phyloP scores from a whole-genome alignment of 106 monocot genomes.

The Gastrodia elata region DNA sequence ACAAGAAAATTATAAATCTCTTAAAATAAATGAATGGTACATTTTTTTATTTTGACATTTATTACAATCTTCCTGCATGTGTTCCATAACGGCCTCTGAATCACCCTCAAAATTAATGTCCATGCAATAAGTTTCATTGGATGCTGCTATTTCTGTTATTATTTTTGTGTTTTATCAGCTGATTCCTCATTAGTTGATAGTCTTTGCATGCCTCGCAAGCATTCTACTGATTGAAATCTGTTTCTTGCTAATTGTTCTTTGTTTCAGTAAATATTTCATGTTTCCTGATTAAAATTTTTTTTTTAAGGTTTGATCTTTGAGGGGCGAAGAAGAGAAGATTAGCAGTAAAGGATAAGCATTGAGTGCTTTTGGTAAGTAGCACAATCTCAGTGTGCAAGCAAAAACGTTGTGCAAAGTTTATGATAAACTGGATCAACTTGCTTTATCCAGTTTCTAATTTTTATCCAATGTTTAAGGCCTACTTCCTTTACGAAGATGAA shows the following conservation, averaged over 20 bases:
- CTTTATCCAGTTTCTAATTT: neutral
- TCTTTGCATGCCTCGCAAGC: neutral
- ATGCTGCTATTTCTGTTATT: too few species aligned
- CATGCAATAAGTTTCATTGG: too few species aligned
- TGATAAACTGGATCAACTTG: too few species aligned
- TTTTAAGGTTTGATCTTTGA: neutral
- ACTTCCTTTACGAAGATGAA: slow-evolving; percentile 39
- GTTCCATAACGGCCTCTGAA: too few species aligned
- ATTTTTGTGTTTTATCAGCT: neutral
- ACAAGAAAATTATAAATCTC: too few species aligned
- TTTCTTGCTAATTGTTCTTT: too few species aligned
- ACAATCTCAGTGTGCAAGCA: neutral
- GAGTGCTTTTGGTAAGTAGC: neutral
- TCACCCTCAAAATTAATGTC: too few species aligned
- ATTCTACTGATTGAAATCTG: neutral
- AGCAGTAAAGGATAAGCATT: neutral
- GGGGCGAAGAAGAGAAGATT: neutral
- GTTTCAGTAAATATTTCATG: neutral
- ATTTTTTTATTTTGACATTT: too few species aligned
- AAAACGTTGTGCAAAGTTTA: neutral
- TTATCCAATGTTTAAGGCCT: slow-evolving; percentile 4
- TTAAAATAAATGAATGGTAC: too few species aligned
- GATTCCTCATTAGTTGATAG: neutral
- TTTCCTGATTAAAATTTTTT: neutral
- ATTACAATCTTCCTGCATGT: too few species aligned